These are phyloP conservation scores for Morella rubra DNA, from an alignment of 306 rosid genomes.

Conservation along the genomic window DNA sequence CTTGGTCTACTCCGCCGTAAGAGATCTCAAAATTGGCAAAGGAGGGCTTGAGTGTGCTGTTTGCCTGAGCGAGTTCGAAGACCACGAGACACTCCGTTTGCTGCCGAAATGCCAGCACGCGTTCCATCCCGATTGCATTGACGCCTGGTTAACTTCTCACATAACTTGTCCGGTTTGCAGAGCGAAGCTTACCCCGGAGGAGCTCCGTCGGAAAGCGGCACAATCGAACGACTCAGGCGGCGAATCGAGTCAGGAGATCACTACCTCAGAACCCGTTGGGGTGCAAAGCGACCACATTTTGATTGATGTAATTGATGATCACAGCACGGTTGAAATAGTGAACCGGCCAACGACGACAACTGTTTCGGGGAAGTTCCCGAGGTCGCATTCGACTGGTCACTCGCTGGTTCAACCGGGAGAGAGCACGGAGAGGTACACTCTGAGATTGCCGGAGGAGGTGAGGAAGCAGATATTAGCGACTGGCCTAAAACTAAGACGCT, in stretches of 20 bases:
- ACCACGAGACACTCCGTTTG: constrained; percentile 55
- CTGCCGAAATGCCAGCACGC: constrained; percentile 72
- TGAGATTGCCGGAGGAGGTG: constrained; percentile 57
- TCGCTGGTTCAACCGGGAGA: constrained; percentile 40
- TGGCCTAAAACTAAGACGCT: background rate
- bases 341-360: background rate
- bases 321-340: background rate
- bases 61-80: constrained; percentile 62
- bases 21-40: constrained; percentile 47
- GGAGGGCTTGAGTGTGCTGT: constrained; percentile 64
- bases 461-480: constrained; percentile 46
- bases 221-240: no score
- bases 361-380: constrained; percentile 20
- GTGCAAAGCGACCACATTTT: background rate
- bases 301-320: constrained; percentile 8
- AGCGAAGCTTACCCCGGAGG: constrained; percentile 34
- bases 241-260: no score
- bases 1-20: constrained; percentile 53
- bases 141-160: constrained; percentile 67
- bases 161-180: constrained; percentile 76
- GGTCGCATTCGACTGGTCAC: constrained; percentile 82
- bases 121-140: constrained; percentile 69
- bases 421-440: constrained; percentile 47
- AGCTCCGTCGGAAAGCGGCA: background rate
- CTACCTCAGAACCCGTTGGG: background rate